Evolutionary conservation across 345 rosid species (phyloP).

Genomic region (Brassica rapa): DNA sequence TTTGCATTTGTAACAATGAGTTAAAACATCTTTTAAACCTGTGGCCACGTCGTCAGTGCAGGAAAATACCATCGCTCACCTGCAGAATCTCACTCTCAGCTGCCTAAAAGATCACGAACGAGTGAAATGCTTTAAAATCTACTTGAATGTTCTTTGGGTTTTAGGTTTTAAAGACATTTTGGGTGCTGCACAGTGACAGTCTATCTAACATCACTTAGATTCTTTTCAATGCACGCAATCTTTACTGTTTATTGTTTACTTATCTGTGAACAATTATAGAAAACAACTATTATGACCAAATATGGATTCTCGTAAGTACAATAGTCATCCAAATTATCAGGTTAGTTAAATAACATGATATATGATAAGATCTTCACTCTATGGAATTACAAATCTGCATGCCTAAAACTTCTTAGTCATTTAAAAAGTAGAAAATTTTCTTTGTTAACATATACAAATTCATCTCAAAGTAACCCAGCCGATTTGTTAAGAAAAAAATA

Average conservation of each 20-base stretch:
- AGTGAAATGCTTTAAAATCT: conserved; percentile 11
- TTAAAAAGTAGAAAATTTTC: neutral
- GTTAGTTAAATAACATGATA: neutral
- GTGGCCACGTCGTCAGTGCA: conserved; percentile 26
- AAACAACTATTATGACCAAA: conserved; percentile 7
- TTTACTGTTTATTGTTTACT: conserved; percentile 4
- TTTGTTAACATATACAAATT: neutral
- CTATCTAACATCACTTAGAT: conserved; percentile 36
- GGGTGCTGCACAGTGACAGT: conserved; percentile 30
- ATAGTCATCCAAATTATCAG: neutral
- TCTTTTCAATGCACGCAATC: conserved; percentile 34
- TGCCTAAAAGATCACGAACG: neutral
- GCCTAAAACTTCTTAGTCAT: neutral
- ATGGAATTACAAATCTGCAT: neutral
- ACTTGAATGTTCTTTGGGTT: neutral
- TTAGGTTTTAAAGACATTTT: neutral
- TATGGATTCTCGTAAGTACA: neutral
- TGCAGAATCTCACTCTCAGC: conserved; percentile 21
- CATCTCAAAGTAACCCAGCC: neutral
- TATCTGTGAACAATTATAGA: neutral
- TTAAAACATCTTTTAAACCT: conserved; percentile 31
- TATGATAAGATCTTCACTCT: neutral
- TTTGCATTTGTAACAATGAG: conserved; percentile 35
- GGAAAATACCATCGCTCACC: conserved; percentile 31
- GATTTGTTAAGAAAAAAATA: neutral